Base-by-base conservation (phyloP, 305 asterid genomes). In the Fraxinus angustifolia region DNA sequence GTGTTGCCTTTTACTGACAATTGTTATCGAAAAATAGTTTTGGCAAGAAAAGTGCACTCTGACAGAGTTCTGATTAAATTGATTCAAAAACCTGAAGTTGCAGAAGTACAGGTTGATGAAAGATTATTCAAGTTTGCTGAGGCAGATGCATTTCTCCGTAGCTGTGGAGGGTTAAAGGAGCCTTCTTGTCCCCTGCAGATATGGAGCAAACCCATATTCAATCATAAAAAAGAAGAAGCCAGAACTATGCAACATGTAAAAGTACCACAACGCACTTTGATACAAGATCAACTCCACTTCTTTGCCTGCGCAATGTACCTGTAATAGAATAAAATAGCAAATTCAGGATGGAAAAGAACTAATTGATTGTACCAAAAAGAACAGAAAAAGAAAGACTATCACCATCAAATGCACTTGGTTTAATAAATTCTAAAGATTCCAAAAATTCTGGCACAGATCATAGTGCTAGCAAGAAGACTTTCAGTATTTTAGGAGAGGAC, bases 81-180 rank as follows among this genome's bases (percentile, higher is more conserved):
- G 30, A 83, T 78, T 70, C 73, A 78, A 70, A 31, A 31, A 93
- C 99, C 97, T 93, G 92, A 56, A 75, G 72, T 84, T 78, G 90
- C 73, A 58, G 90, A 40, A 62, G 90, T 16, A 82, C 82, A 74
- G 80, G 86, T 81, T 83, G 94, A 90, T 65, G 89, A 82, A 56
- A 95, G 87, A 80, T 53, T 82, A 83, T 82, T 80, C 85, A 95
- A 84, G 88, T 89, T 86, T 5, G 94, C 93, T 36, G 97, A 78
- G 48, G 96, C 91, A 81, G 97, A 95, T 79, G 93, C 91, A 78
- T 95, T 91, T 84, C 98, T 87, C 17, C 93, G 92, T 78, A 91
- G 85, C 82, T 81, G 92, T 73, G 89, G 88, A 62, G 92, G 88
- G 85, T 82, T 86, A 53, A 74, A 35, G 5, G 85, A 78, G 73